Percentiles rank a stretch among this genome's conserved stretches.
These are phyloP conservation scores for Jaltomata sinuosa DNA, from an alignment of 257 asterid genomes.

Conservation along the genomic window DNA sequence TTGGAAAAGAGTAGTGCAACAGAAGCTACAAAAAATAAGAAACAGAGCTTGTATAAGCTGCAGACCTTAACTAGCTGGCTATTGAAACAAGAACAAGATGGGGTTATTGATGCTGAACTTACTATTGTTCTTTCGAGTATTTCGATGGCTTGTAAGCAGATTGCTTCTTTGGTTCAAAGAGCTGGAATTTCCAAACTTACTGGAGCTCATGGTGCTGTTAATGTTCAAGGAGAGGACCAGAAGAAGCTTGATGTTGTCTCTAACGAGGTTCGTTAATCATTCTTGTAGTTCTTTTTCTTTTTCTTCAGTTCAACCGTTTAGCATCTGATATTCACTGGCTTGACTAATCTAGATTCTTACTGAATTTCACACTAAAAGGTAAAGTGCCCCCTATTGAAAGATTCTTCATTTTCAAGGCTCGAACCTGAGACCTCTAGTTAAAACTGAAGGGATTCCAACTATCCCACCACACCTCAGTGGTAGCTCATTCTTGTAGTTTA, in stretches of 20 bases:
- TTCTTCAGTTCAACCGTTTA: neutral
- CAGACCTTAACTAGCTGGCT: constrained; percentile 76
- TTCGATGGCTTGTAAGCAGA: constrained; percentile 91
- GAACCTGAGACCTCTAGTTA: neutral
- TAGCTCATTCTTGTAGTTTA: neutral
- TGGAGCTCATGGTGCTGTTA: constrained; percentile 82
- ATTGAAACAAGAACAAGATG: constrained; percentile 68
- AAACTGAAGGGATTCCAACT: neutral
- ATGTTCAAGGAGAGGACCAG: constrained; percentile 89
- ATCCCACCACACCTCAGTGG: neutral
- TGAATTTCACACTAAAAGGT: neutral
- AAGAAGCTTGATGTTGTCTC: constrained; percentile 89
- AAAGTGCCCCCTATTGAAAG: neutral
- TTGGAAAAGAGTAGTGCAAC: constrained; percentile 34
- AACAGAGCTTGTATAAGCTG: constrained; percentile 46
- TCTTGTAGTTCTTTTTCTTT: neutral
- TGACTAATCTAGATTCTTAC: neutral
- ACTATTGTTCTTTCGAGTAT: constrained; percentile 81
- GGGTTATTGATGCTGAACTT: constrained; percentile 76
- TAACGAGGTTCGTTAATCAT: constrained; percentile 35
- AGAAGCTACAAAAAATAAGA: constrained; percentile 12
- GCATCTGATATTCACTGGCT: neutral
- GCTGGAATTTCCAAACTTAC: constrained; percentile 79
- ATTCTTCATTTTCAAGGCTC: neutral
- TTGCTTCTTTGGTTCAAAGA: constrained; percentile 76